phyloP scores from a whole-genome alignment of 148 eudicot species.

The Rhododendron ovatum region DNA sequence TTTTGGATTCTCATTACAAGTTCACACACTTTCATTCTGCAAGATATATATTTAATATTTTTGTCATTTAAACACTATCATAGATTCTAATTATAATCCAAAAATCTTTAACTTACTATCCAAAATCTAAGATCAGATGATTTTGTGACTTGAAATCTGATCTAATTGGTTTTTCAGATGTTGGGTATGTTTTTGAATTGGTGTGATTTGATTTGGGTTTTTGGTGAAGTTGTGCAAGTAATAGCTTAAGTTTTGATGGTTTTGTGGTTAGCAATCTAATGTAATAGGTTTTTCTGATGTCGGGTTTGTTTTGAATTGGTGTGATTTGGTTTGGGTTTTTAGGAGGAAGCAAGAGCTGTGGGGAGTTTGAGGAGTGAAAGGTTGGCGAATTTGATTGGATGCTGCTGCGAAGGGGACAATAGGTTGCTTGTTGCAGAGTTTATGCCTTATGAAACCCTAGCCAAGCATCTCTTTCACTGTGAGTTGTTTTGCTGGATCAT shows the following conservation, averaged over 20 bases:
- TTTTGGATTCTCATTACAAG: too few species aligned
- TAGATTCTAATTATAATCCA: background rate
- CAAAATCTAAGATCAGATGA: background rate
- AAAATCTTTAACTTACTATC: too few species aligned
- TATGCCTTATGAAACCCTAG: slow-evolving; percentile 65
- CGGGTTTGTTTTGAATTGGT: slow-evolving; percentile 1
- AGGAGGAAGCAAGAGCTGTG: slow-evolving; percentile 65
- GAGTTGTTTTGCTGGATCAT: slow-evolving; percentile 13
- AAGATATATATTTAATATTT: too few species aligned
- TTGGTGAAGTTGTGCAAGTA: background rate
- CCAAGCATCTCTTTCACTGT: slow-evolving; percentile 74
- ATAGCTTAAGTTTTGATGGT: background rate
- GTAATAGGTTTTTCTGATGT: background rate
- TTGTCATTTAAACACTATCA: too few species aligned
- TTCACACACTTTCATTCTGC: too few species aligned
- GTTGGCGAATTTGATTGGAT: slow-evolving; percentile 58
- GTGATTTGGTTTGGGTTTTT: slow-evolving; percentile 4
- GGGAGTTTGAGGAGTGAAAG: slow-evolving; percentile 61
- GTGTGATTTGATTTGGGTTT: background rate
- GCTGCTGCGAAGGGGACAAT: slow-evolving; percentile 53
- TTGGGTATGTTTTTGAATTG: background rate
- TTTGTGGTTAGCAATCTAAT: background rate
- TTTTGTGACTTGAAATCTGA: background rate
- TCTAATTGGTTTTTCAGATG: background rate
- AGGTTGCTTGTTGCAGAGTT: slow-evolving; percentile 64